phyloP scores from a whole-genome alignment of 345 rosid species.

The Melaleuca alternifolia region DNA sequence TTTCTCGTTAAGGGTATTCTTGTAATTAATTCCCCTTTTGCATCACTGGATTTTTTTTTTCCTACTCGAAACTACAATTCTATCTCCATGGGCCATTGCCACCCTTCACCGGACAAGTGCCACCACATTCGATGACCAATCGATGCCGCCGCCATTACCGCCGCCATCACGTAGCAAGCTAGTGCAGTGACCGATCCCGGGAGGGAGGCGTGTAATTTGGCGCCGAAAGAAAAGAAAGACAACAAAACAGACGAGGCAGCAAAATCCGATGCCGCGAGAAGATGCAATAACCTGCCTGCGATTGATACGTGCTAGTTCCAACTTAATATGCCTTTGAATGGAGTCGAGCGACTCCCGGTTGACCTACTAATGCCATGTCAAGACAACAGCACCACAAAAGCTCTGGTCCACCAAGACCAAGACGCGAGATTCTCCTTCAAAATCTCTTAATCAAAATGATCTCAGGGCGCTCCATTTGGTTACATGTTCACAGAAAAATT shows the following conservation, averaged over 20 bases:
- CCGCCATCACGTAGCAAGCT: not conserved
- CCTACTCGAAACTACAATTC: not conserved
- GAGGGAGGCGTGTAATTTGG: not conserved
- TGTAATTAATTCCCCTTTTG: not conserved
- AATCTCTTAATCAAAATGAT: not conserved
- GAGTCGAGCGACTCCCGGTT: not conserved
- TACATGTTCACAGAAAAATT: not conserved
- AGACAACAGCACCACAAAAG: not conserved
- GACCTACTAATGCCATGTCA: not conserved
- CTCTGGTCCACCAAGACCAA: not conserved
- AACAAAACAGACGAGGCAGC: not conserved
- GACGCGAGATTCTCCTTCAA: not conserved
- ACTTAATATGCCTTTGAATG: not conserved
- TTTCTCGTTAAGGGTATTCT: not conserved
- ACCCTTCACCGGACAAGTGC: not conserved
- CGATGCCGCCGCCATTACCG: not conserved
- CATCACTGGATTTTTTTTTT: not conserved
- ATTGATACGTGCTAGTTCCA: not conserved
- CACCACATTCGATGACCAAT: not conserved
- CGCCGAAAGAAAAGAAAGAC: not conserved
- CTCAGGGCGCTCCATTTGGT: not conserved
- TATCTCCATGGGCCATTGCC: not conserved
- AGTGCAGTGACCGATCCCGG: not conserved
- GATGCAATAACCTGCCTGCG: not conserved
- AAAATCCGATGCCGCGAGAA: not conserved